Base-by-base conservation (phyloP, 805 yeast genomes). In the Candida fluviatilis region DNA sequence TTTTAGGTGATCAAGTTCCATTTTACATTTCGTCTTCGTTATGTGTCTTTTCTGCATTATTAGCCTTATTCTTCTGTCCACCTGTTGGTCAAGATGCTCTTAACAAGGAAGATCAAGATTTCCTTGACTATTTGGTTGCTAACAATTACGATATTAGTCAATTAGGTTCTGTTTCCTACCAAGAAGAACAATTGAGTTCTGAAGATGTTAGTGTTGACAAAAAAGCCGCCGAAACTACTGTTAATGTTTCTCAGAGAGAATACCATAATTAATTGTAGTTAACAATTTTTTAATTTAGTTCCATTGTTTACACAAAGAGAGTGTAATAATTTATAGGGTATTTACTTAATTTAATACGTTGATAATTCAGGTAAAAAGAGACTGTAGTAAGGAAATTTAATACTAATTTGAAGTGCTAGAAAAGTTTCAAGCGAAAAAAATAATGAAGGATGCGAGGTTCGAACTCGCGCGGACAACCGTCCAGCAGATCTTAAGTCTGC, bases 11-110 rank as follows among this genome's bases (percentile, higher is more conserved):
- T 53, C 78, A 78, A 59, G 83, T 82, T 37, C 90, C 95, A 36
- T 86, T 89, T 62, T 89, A 81, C 71, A 76, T 89, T 38, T 82
- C 95, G 11, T 78, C 95, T 2, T 71, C 86, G 1, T 67, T 90
- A 45, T 86, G 95, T 57, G 52, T 84, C 30, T 70, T 88, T 50
- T 75, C 93, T 10, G 95, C 84, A 2, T 31, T 76, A 23, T 57
- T 87, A 35, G 83, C 88, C 4, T 52, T 85, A 27, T 80, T 88
- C 61, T 76, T 76, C 53, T 67, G 85, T 44, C 97, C 97, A 25
- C 66, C 83, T 16, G 80, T 90, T 35, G 90, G 84, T 55, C 97
- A 89, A 62, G 84, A 80, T 50, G 82, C 93, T 17, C 79, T 89
- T 62, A 75, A 76, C 48, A 70, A 75, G 43, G 97, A 90, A 66